These are phyloP conservation scores for Ceratobasidium sp. DNA, from an alignment of 1,284 basidiomycete genomes.

Conservation along the genomic window DNA sequence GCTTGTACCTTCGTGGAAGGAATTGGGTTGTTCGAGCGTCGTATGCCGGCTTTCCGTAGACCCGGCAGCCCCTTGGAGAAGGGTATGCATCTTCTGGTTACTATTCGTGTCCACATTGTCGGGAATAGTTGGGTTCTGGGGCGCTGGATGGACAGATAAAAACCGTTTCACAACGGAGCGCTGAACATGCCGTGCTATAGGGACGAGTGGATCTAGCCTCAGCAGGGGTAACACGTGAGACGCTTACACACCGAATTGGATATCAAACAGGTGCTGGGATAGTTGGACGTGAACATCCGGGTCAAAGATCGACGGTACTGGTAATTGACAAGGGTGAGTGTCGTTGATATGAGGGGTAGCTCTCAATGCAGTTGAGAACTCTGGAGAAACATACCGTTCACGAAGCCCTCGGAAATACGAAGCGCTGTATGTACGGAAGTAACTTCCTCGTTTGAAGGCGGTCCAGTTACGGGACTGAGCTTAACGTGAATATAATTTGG, in stretches of 20 bases:
- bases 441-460: not conserved
- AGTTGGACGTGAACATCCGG: not conserved
- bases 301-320: not conserved
- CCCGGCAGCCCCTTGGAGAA: too few species aligned
- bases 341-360: not conserved
- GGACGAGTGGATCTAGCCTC: too few species aligned
- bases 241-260: not conserved
- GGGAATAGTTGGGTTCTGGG: too few species aligned
- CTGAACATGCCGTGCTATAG: slow-evolving; percentile 9
- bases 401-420: not conserved
- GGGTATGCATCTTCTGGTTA: too few species aligned
- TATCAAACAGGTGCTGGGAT: slow-evolving; percentile 4
- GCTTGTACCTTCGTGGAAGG: too few species aligned
- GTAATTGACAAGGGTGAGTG: not conserved
- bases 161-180: too few species aligned
- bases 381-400: not conserved
- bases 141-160: too few species aligned
- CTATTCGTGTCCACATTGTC: too few species aligned
- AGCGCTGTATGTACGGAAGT: not conserved
- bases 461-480: not conserved
- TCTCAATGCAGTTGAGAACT: not conserved
- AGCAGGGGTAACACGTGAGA: not conserved
- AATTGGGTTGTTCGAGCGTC: too few species aligned
- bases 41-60: too few species aligned
- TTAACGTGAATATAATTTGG: not conserved